A percentile compares a stretch with the other conserved stretches of the same genome.
Conservation (phyloP, 371 early-diverging fungal genomes). For the Apophysomyces ossiformis region DNA sequence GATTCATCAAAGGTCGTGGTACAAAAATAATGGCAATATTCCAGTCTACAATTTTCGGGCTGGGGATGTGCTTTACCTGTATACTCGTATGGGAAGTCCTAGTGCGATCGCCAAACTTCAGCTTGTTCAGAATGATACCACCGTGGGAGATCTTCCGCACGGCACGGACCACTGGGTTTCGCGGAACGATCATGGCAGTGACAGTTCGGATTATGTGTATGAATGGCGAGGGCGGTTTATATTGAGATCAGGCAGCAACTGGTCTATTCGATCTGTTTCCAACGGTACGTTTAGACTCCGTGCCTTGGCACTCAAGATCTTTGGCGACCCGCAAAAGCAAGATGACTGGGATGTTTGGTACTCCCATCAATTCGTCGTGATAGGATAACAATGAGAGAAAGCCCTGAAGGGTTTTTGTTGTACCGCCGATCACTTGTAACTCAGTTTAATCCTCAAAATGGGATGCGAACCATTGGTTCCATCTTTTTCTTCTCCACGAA, state of each 20-base stretch:
- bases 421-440: constrained; percentile 11
- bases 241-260: background rate
- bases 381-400: background rate
- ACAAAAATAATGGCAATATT: background rate
- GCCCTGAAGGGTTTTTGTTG: constrained; percentile 7
- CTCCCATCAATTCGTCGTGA: constrained; percentile 18
- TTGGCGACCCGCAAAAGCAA: constrained; percentile 14
- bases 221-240: constrained; percentile 19
- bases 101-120: constrained; percentile 13
- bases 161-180: constrained; percentile 15
- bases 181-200: constrained; percentile 24
- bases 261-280: background rate
- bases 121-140: constrained; percentile 3
- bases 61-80: constrained; percentile 14
- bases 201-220: constrained; percentile 17
- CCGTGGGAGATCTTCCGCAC: constrained; percentile 18
- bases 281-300: constrained; percentile 8
- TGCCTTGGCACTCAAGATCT: constrained; percentile 17
- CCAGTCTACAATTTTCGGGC: constrained; percentile 15
- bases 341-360: constrained; percentile 26
- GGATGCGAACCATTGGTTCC: constrained; percentile 5
- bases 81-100: constrained; percentile 20
- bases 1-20: background rate
- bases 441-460: constrained; percentile 7
- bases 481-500: background rate